phyloP scores from a whole-genome alignment of 257 asterid species.

The Perilla frutescens region DNA sequence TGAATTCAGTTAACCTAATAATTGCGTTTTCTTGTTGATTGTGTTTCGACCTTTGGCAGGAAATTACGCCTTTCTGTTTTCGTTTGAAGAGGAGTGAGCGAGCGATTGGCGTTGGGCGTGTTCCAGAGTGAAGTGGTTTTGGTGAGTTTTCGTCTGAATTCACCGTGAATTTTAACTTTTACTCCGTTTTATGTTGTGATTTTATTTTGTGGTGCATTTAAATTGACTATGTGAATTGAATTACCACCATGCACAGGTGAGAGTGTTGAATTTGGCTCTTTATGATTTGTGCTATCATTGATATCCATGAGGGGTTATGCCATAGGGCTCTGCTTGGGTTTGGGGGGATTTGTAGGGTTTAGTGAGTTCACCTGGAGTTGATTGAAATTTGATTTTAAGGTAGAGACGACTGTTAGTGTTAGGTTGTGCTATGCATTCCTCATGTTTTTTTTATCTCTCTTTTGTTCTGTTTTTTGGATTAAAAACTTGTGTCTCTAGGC shows the following conservation, averaged over 20 bases:
- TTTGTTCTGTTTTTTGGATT: neutral
- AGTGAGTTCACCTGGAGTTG: neutral
- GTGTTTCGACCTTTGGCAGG: neutral
- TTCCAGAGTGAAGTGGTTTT: conserved; percentile 7
- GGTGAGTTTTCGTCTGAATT: neutral
- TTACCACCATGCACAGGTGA: conserved; percentile 21
- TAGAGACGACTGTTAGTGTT: neutral
- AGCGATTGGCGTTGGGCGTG: neutral
- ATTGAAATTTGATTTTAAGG: conserved; percentile 3
- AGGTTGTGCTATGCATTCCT: neutral
- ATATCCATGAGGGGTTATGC: neutral
- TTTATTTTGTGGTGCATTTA: conserved; percentile 4
- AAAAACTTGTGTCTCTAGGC: too few species aligned
- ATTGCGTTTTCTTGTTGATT: neutral
- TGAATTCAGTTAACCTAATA: neutral
- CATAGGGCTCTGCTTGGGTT: conserved; percentile 26
- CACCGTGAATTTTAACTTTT: neutral
- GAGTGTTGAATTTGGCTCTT: conserved; percentile 7
- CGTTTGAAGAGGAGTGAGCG: neutral
- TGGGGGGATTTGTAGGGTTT: too few species aligned
- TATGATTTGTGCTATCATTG: neutral
- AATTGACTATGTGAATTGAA: neutral
- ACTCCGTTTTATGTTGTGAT: neutral
- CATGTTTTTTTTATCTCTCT: neutral
- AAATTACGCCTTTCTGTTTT: neutral